Evolutionary conservation across 371 early-diverging fungal genomes (phyloP), one percentile per base, ranked within the genome.

Genomic region (Actinomucor elegans): DNA sequence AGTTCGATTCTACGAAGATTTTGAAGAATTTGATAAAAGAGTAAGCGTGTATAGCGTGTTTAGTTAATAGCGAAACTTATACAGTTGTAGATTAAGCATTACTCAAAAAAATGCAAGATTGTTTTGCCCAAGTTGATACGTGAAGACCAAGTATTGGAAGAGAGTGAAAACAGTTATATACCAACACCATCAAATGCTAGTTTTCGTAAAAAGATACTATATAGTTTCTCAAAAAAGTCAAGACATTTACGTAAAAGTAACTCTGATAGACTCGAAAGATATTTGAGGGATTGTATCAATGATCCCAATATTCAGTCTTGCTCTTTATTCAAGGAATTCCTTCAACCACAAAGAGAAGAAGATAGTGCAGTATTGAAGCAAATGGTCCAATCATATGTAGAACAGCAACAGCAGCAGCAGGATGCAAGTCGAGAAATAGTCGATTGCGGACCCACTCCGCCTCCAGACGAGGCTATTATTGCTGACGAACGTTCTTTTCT

Each of bases 11-110:
- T 75, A 80, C 33, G 67, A 79, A 29, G 85, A 85, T 53, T 82
- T 85, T 56, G 32, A 73, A 35, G 82, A 83, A 27, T 79, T 85
- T 64, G 79, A 85, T 59, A 73, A 75, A 52, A 80, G 72, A 70
- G 85, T 81, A 73, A 26, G 21, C 35, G 18, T 17, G 17, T 35
- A 20, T n/a, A 15, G 3, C 10, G 5, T 17, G 23, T 21, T 12
- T 20, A 17, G 14, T 20, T 21, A 34, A 21, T 24, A 11, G 3
- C 21, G 14, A 9, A 6, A 7, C 11, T 18, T 11, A 46, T 26
- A 37, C 27, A 26, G 5, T 17, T 24, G 1, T 48, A 69, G 74
- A 65, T 69, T 34, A 69, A 61, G 43, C 48, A 29, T 15, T 48
- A 67, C 37, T 68, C 59, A 32, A 69, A 66, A 31, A 61, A 65